Percentiles rank a stretch among this genome's conserved stretches.
phyloP scores from a whole-genome alignment of 2,329 filamentous ascomycete species.

The Stemphylium lycopersici region DNA sequence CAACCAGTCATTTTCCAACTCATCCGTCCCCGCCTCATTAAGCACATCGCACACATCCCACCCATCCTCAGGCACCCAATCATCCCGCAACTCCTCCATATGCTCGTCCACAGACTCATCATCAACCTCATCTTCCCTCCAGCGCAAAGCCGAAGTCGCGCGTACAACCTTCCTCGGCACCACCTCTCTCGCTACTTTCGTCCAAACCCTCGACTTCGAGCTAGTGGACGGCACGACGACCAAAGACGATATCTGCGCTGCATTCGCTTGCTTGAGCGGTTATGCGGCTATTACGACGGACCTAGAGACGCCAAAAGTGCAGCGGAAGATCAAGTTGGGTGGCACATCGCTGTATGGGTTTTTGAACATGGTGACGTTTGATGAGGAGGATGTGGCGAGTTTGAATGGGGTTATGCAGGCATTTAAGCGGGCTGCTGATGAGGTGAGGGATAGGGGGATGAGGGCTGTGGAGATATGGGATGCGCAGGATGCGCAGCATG shows the following conservation, averaged over 20 bases:
- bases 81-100: neutral
- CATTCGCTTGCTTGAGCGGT: neutral
- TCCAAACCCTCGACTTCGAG: constrained; percentile 1
- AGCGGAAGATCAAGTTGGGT: constrained; percentile 1
- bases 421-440: neutral
- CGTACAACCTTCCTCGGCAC: constrained; percentile 6
- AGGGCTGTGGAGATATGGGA: neutral
- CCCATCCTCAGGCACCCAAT: neutral
- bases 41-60: no score
- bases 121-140: neutral
- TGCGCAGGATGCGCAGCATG: neutral
- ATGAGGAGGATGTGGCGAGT: neutral
- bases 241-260: constrained; percentile 1
- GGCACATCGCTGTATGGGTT: neutral
- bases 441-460: neutral
- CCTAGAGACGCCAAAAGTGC: neutral
- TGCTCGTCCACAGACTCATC: neutral
- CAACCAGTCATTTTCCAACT: no score
- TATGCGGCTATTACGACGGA: no score
- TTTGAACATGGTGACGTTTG: neutral
- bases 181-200: neutral
- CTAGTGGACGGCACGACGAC: neutral
- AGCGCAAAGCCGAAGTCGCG: neutral
- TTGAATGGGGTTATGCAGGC: neutral
- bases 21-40: no score